Evolutionary conservation across 225 moss, liverwort and hornwort species (phyloP), one percentile per base, ranked within the genome.

Genomic region (Physcomitrellopsis africana): DNA sequence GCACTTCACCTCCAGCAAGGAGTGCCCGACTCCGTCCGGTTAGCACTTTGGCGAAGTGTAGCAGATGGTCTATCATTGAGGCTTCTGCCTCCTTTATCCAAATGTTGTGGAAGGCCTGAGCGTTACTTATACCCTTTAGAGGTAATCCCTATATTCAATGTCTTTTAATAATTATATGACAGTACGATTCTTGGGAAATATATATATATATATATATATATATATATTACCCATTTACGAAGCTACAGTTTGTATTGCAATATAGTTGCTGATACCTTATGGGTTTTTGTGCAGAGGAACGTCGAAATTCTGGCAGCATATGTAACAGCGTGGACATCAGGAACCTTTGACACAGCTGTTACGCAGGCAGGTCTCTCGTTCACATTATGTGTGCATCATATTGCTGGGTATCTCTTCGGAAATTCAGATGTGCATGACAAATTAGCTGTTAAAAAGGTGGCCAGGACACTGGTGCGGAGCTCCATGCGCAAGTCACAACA

Each of bases 41-140:
- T 92, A 77, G 90, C 89, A 56, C 51, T 88, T 24, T 99, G 99
- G 99, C 90, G 92, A 37, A 78, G 85, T 57, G 45, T 99, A 69
- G 80, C 81, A 14, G 93, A 89, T 79, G 82, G 87, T 75, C 87
- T 82, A 62, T 92, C 89, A 18, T 77, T 99, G 75, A 85, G 79
- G 22, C 90, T 99, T 55, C 92, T 99, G 70, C 99, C 99, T 76
- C 86, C 90, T 72, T 70, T 99, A 72, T 66, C 76, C 54, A 73
- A 80, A 53, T 95, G 93, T 59, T 92, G 86, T 79, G 95, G 93
- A 65, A 85, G 73, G 61, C 82, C 82, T 17, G 69, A 19, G 44
- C 78, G 72, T 45, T 99, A 99, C 71, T 80, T 99, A 20, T 75
- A 82, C 67, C 90, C 91, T 11, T 68, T 84, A 51, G 95, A 99